phyloP scores from a whole-genome alignment of 1,284 basidiomycete species.

The Boletus semigastroideus region DNA sequence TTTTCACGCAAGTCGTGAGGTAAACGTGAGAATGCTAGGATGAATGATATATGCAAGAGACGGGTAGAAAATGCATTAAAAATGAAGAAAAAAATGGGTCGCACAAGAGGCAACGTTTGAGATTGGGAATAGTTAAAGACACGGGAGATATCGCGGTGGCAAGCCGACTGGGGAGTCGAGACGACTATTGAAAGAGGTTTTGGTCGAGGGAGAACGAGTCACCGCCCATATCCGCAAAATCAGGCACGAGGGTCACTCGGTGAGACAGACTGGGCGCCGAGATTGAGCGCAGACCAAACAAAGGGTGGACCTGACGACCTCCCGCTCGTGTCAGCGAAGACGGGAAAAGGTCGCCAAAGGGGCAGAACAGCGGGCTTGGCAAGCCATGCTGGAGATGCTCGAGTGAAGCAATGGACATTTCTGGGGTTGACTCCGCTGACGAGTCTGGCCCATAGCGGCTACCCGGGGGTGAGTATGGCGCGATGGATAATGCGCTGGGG shows the following conservation, averaged over 20 bases:
- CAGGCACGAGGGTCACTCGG: slow-evolving; percentile 17
- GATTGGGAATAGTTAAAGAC: neutral
- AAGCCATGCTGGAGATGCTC: slow-evolving; percentile 42
- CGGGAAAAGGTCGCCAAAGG: slow-evolving; percentile 26
- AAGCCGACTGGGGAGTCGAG: neutral
- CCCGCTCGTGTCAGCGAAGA: slow-evolving; percentile 22
- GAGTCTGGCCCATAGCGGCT: slow-evolving; percentile 44
- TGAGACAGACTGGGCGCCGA: slow-evolving; percentile 31
- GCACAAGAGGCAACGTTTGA: slow-evolving; percentile 7
- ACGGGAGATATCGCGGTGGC: slow-evolving; percentile 8
- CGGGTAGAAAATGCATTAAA: slow-evolving; percentile 31
- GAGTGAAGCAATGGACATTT: slow-evolving; percentile 42
- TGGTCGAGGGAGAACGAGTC: slow-evolving; percentile 45
- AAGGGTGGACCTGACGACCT: slow-evolving; percentile 15
- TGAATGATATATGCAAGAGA: slow-evolving; percentile 39
- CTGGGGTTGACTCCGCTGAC: slow-evolving; percentile 58
- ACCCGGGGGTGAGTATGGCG: slow-evolving; percentile 49
- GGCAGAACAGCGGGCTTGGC: slow-evolving; percentile 33
- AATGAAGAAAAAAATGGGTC: slow-evolving; percentile 6
- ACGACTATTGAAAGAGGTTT: slow-evolving; percentile 45
- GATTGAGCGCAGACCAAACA: slow-evolving; percentile 36
- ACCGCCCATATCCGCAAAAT: slow-evolving; percentile 51
- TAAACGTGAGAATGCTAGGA: slow-evolving; percentile 22
- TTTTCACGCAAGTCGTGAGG: slow-evolving; percentile 20
- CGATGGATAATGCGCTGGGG: slow-evolving; percentile 48